Conservation (phyloP, 352 stramenopile species). For the Phytophthora brassicae region DNA sequence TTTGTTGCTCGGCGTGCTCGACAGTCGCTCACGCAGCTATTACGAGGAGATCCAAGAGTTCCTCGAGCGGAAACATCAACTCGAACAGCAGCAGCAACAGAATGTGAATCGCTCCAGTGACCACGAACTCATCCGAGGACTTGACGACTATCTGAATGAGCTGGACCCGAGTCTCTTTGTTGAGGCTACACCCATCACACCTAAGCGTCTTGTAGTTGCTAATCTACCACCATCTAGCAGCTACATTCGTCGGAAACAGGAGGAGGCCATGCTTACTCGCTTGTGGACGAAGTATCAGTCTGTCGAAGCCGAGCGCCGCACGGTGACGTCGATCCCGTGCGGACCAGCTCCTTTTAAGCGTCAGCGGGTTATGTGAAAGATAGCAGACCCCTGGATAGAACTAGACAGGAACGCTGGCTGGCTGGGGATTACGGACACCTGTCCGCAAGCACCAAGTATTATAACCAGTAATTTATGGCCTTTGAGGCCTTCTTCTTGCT, state of each 20-base stretch:
- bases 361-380: constrained; percentile 38
- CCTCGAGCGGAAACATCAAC: constrained; percentile 44
- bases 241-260: constrained; percentile 44
- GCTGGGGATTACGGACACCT: constrained; percentile 10
- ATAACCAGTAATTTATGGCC: constrained; percentile 29
- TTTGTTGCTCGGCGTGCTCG: constrained; percentile 47
- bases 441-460: not conserved
- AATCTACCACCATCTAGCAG: constrained; percentile 33
- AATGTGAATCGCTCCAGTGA: constrained; percentile 6
- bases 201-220: constrained; percentile 14
- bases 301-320: constrained; percentile 22
- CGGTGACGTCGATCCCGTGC: constrained; percentile 9
- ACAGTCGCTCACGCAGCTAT: constrained; percentile 47
- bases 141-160: constrained; percentile 60
- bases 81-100: constrained; percentile 30
- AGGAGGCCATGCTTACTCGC: constrained; percentile 35
- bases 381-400: constrained; percentile 15
- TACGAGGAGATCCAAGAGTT: constrained; percentile 68
- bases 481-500: constrained; percentile 13
- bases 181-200: not conserved
- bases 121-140: constrained; percentile 39
- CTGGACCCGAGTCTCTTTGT: constrained; percentile 52
- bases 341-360: constrained; percentile 22
- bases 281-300: constrained; percentile 26
- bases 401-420: not conserved